Evolutionary conservation across 225 moss, liverwort and hornwort genomes (phyloP).

Genomic region (Pleurozium schreberi): DNA sequence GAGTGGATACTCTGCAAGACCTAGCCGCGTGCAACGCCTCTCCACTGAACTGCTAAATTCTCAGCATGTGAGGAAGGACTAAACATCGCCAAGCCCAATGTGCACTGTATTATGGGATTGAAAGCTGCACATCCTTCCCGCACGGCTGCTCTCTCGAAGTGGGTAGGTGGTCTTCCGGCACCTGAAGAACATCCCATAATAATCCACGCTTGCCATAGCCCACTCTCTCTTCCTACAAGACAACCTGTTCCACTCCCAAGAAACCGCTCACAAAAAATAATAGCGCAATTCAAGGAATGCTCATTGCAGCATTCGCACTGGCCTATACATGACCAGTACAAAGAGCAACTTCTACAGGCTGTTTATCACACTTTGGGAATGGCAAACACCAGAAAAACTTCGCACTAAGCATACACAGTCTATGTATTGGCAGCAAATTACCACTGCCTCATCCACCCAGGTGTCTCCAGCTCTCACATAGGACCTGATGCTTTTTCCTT

Average conservation of each 20-base stretch:
- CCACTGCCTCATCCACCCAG: conserved; percentile 17
- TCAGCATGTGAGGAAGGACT: conserved; percentile 11
- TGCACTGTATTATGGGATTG: conserved; percentile 11
- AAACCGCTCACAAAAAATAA: conserved; percentile 13
- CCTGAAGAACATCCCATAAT: not conserved
- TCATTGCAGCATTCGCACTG: conserved; percentile 18
- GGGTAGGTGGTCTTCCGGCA: conserved; percentile 3
- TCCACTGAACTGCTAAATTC: conserved; percentile 1
- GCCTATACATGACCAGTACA: conserved; percentile 11
- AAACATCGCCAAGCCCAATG: conserved; percentile 10
- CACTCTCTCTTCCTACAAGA: not conserved
- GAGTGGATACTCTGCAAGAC: not conserved
- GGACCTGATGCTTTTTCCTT: conserved; percentile 18
- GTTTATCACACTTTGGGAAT: not conserved
- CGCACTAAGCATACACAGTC: conserved; percentile 9
- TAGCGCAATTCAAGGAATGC: conserved; percentile 7
- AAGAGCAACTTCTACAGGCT: conserved; percentile 10
- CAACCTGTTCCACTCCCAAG: conserved; percentile 3
- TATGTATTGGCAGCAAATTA: conserved; percentile 2
- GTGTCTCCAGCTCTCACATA: conserved; percentile 26
- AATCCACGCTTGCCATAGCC: conserved; percentile 1
- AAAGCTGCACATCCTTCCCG: not conserved
- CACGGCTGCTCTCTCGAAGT: not conserved
- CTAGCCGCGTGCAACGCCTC: not conserved
- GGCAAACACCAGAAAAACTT: conserved; percentile 22